These are phyloP conservation scores for Boletus subcaerulescens DNA, from an alignment of 768 basidiomycete species.

Conservation along the genomic window DNA sequence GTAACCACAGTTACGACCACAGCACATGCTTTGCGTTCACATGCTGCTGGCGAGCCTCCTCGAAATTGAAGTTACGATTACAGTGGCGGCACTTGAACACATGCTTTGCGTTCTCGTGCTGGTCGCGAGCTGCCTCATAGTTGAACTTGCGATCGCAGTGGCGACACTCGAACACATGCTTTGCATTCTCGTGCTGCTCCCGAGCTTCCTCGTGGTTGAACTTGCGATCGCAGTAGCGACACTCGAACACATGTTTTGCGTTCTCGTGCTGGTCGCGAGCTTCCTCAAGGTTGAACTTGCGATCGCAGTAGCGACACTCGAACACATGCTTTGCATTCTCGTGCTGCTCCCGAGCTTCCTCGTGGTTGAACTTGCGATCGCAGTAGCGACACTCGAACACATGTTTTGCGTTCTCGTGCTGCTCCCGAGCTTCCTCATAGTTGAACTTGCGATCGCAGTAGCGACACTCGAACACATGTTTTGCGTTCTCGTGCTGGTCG, in stretches of 20 bases:
- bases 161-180: constrained; percentile 2
- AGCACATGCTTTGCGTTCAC: too few relatives aligned
- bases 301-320: constrained; percentile 7
- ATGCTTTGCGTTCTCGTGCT: background rate
- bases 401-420: constrained; percentile 14
- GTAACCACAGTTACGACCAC: too few relatives aligned
- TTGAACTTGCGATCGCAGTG: background rate
- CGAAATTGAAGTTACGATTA: background rate
- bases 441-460: background rate
- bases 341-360: background rate
- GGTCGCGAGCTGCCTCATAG: background rate
- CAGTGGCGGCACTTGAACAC: constrained; percentile 5
- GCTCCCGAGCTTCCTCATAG: background rate
- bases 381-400: background rate
- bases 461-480: background rate
- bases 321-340: background rate
- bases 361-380: background rate
- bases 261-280: too few relatives aligned
- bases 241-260: too few relatives aligned
- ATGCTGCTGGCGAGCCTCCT: background rate
- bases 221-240: background rate
- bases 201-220: constrained; percentile 2
- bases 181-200: constrained; percentile 8
- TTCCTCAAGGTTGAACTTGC: background rate
- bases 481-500: too few relatives aligned